A percentile compares a stretch with the other conserved stretches of the same genome.
Evolutionary conservation across 2,329 filamentous ascomycete species (phyloP).

Genomic region (Paraphoma chrysanthemicola): DNA sequence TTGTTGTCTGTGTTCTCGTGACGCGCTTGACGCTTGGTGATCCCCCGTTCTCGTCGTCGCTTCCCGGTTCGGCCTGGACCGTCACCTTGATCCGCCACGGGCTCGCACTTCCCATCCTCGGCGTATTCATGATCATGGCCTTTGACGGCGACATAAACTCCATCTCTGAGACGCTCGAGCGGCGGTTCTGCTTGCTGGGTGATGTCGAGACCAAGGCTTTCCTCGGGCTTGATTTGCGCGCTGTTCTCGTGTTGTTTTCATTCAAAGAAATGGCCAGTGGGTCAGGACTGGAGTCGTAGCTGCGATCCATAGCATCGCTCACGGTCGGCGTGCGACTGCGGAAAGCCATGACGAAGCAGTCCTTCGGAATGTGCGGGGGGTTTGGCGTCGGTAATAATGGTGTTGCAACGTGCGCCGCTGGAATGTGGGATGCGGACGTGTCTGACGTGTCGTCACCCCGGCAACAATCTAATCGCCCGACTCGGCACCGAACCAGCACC

Average conservation of each 20-base stretch:
- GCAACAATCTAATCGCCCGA: constrained; percentile 41
- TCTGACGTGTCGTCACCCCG: constrained; percentile 26
- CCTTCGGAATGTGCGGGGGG: constrained; percentile 12
- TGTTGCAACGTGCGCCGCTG: constrained; percentile 16
- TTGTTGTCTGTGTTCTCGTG: constrained; percentile 46
- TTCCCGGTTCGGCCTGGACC: constrained; percentile 55
- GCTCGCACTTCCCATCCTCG: constrained; percentile 46
- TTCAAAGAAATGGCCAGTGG: constrained; percentile 41
- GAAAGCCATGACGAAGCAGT: constrained; percentile 29
- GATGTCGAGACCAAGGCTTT: constrained; percentile 38
- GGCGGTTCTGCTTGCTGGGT: constrained; percentile 36
- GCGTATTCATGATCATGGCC: constrained; percentile 54
- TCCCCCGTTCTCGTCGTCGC: constrained; percentile 38
- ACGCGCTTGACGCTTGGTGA: constrained; percentile 39
- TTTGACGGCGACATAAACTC: constrained; percentile 50
- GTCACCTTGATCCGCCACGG: constrained; percentile 60
- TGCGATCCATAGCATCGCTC: constrained; percentile 27
- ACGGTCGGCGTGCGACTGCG: constrained; percentile 22
- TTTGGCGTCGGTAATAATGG: constrained; percentile 17
- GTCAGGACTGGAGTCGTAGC: constrained; percentile 47
- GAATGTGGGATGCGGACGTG: constrained; percentile 20
- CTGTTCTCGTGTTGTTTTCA: constrained; percentile 27
- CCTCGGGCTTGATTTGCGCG: constrained; percentile 27
- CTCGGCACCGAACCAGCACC: constrained; percentile 17
- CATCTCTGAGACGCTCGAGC: constrained; percentile 23